phyloP scores from a whole-genome alignment of 2,329 filamentous ascomycete species.

The Xylariaceae sp. region DNA sequence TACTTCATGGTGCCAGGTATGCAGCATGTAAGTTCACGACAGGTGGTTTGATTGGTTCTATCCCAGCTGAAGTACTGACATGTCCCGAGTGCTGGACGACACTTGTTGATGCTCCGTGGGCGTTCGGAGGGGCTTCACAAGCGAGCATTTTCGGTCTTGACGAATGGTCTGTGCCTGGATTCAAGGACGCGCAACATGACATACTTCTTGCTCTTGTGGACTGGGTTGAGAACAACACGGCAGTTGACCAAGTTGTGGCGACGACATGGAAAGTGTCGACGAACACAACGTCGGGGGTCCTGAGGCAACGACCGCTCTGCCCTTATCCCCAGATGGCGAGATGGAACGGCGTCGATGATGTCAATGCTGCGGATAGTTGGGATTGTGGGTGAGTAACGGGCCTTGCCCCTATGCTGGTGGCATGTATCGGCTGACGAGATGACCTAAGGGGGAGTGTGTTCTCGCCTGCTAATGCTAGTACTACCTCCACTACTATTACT shows the following conservation, averaged over 20 bases:
- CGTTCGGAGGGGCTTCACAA: constrained; percentile 33
- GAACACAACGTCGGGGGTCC: constrained; percentile 33
- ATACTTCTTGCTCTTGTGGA: constrained; percentile 35
- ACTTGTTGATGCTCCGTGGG: constrained; percentile 35
- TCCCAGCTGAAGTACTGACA: too few species aligned
- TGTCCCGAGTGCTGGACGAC: constrained; percentile 39
- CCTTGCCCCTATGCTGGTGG: too few species aligned
- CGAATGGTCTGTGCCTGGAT: constrained; percentile 34
- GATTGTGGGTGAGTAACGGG: constrained; percentile 33
- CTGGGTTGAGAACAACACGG: constrained; percentile 35
- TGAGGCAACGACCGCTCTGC: constrained; percentile 45
- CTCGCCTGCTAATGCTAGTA: too few species aligned
- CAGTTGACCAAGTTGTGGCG: constrained; percentile 33
- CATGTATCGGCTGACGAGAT: too few species aligned
- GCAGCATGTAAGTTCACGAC: too few species aligned
- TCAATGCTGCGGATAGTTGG: constrained; percentile 33
- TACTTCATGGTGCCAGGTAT: constrained; percentile 54
- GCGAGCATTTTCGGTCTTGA: constrained; percentile 26
- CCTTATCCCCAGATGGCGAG: constrained; percentile 34
- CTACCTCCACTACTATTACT: too few species aligned
- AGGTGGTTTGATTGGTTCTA: too few species aligned
- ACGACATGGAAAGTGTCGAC: constrained; percentile 30
- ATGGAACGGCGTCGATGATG: constrained; percentile 34
- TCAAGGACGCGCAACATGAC: constrained; percentile 35
- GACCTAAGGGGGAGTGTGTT: too few species aligned